Conservation (phyloP, 164 flowering plant species). For the Nymphaea thermarum region DNA sequence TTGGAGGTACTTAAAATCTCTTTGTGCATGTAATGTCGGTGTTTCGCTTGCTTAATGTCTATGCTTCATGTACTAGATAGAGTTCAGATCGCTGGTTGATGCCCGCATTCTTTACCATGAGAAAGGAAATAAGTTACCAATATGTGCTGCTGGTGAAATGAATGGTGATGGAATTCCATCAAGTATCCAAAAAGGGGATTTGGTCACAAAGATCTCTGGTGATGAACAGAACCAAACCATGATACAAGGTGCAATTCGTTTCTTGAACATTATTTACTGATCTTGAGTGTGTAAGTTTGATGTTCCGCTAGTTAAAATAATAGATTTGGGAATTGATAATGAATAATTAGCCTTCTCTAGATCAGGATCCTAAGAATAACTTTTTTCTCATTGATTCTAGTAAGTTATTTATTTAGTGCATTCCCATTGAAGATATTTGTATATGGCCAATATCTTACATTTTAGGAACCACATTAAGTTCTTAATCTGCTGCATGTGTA, state of each 20-base stretch:
- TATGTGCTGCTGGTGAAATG: slow-evolving; percentile 1
- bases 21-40: background rate
- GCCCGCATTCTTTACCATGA: slow-evolving; percentile 36
- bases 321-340: too few species aligned
- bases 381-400: too few species aligned
- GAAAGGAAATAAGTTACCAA: slow-evolving; percentile 12
- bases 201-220: background rate
- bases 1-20: slow-evolving; percentile 45
- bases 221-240: background rate
- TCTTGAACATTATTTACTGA: too few species aligned
- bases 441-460: too few species aligned
- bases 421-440: too few species aligned
- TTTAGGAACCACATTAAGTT: too few species aligned
- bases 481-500: too few species aligned
- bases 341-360: too few species aligned
- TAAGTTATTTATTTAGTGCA: too few species aligned
- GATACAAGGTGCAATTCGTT: background rate
- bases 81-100: slow-evolving; percentile 55
- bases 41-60: background rate
- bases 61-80: slow-evolving; percentile 36
- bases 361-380: too few species aligned
- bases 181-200: slow-evolving; percentile 9
- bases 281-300: too few species aligned
- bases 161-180: slow-evolving; percentile 10
- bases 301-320: too few species aligned